Percentiles rank a stretch among this genome's conserved stretches.
Conservation (phyloP, 805 yeast genomes). For the Candida quercuum region DNA sequence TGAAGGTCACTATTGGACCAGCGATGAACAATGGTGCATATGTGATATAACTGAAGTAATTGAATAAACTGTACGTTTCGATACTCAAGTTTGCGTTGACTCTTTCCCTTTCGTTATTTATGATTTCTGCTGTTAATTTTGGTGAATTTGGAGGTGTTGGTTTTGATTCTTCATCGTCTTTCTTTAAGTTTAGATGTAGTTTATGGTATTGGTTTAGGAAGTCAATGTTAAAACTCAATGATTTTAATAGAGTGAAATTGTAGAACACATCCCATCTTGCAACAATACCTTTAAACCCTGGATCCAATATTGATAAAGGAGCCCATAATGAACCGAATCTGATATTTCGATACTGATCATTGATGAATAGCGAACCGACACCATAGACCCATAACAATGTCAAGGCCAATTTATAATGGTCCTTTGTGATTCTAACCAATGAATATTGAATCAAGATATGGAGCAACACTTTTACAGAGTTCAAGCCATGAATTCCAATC, state of each 20-base stretch:
- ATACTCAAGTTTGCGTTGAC: conserved; percentile 57
- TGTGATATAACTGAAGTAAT: conserved; percentile 69
- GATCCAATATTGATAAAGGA: conserved; percentile 48
- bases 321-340: conserved; percentile 40
- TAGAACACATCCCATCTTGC: conserved; percentile 94
- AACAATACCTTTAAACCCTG: conserved; percentile 66
- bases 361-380: conserved; percentile 68
- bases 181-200: conserved; percentile 12
- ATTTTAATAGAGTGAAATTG: conserved; percentile 81
- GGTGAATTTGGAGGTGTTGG: conserved; percentile 17
- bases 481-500: conserved; percentile 75
- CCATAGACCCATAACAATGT: conserved; percentile 71
- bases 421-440: conserved; percentile 33
- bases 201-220: conserved; percentile 40
- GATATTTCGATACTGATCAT: conserved; percentile 57
- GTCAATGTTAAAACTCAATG: conserved; percentile 81
- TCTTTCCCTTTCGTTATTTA: conserved; percentile 54
- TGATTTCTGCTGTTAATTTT: conserved; percentile 4
- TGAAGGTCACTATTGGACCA: conserved; percentile 91
- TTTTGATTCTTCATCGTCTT: conserved; percentile 21
- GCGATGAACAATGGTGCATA: conserved; percentile 92
- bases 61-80: conserved; percentile 53
- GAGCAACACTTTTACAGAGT: conserved; percentile 51
- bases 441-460: conserved; percentile 51
- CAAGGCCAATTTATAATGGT: conserved; percentile 33